Conservation (phyloP, 306 rosid species). For the Herpetospermum pedunculosum region DNA sequence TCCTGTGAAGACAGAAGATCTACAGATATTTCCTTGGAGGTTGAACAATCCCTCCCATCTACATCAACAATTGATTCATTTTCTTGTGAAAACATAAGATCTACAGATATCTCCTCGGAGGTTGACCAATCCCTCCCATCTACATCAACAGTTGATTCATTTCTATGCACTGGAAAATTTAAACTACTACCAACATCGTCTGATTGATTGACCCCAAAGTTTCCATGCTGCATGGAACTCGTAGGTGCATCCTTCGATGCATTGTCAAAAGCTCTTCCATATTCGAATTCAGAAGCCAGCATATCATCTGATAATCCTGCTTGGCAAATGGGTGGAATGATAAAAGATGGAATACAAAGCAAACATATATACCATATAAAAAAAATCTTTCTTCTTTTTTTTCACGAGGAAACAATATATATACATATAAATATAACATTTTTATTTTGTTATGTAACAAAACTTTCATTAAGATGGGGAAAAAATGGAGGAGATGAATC, state of each 20-base stretch:
- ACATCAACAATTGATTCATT: conserved; percentile 18
- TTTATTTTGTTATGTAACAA: not conserved
- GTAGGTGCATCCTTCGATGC: conserved; percentile 25
- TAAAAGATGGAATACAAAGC: not conserved
- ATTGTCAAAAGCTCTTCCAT: conserved; percentile 34
- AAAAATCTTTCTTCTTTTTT: too few species aligned
- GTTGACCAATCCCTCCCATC: conserved; percentile 20
- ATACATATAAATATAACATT: too few species aligned
- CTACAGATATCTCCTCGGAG: conserved; percentile 21
- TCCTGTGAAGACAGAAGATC: conserved; percentile 24
- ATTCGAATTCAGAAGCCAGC: conserved; percentile 51
- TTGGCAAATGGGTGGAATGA: conserved; percentile 13
- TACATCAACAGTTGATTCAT: conserved; percentile 17
- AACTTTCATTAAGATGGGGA: not conserved
- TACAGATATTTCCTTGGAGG: conserved; percentile 22
- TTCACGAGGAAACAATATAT: too few species aligned
- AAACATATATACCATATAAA: too few species aligned
- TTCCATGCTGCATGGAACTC: conserved; percentile 21
- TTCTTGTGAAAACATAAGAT: conserved; percentile 26
- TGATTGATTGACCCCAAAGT: conserved; percentile 14
- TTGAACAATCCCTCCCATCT: conserved; percentile 21
- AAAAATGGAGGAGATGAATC: conserved; percentile 11
- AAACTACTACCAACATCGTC: conserved; percentile 16
- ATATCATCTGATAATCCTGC: conserved; percentile 65
- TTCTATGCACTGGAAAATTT: conserved; percentile 21